A percentile compares a stretch with the other conserved stretches of the same genome.
phyloP scores from a whole-genome alignment of 805 yeast genomes.

The Tetrapisispora iriomotensis region DNA sequence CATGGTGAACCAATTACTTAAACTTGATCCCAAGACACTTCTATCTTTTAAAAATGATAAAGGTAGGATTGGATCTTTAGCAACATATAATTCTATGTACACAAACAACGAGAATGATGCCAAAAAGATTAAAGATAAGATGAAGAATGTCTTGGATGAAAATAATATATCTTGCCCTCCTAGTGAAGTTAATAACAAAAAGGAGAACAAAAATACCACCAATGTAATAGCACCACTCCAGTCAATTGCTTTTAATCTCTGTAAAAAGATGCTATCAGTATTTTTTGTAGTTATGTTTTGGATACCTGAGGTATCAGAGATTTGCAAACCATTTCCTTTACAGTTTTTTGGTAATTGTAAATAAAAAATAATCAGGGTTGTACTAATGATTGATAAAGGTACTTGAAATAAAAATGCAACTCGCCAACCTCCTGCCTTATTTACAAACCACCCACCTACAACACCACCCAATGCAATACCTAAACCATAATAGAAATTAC shows the following conservation, averaged over 20 bases:
- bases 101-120: constrained; percentile 35
- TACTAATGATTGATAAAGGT: constrained; percentile 39
- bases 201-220: constrained; percentile 35
- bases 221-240: constrained; percentile 41
- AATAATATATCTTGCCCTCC: constrained; percentile 42
- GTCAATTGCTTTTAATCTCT: constrained; percentile 35
- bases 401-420: constrained; percentile 45
- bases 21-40: constrained; percentile 53
- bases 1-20: constrained; percentile 15
- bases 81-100: constrained; percentile 34
- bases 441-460: constrained; percentile 39
- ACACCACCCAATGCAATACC: constrained; percentile 72
- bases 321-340: constrained; percentile 20
- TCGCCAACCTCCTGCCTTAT: constrained; percentile 48
- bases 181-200: constrained; percentile 43
- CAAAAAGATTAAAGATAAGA: constrained; percentile 11
- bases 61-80: constrained; percentile 55
- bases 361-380: constrained; percentile 34
- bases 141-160: constrained; percentile 24
- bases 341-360: constrained; percentile 30
- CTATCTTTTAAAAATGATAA: constrained; percentile 43
- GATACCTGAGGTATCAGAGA: background rate
- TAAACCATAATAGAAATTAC: constrained; percentile 62
- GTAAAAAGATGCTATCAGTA: background rate
- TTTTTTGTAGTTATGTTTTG: background rate